Base-by-base conservation (phyloP, 768 basidiomycete genomes). In the Hygrophoropsis aurantiaca region DNA sequence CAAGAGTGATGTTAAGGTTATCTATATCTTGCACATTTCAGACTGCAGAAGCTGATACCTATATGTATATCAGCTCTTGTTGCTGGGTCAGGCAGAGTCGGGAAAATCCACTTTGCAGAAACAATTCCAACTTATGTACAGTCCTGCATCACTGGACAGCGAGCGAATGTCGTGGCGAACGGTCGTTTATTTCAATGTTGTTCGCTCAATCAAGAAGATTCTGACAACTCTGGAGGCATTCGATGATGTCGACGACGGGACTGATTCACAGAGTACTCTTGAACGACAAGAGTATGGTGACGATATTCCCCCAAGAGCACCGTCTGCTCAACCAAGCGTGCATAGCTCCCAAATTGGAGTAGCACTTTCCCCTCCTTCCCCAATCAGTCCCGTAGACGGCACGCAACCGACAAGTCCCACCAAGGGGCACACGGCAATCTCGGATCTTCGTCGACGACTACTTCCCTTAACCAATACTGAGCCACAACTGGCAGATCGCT, bases 91-190 rank as follows among this genome's bases (percentile, higher is more conserved):
- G 57, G 85, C 86, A 32, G 86, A 88, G 70, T 87, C 83, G 39
- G 85, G 85, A 55, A 87, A 88, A 60, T 83, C 83, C 25, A 87
- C 85, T 3, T 74, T 88, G 39, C 84, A 85, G 65, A 87, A 87
- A 60, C 86, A 86, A 58, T 87, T 85, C 55, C 86, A 88, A 62
- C 78, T 90, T 55, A 86, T 89, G 81, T 89, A 89, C 65, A 81
- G 78, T 49, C 88, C 85, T 8, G 77, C 74, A 50, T 81, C 82
- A 34, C 68, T 87, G 34, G 84, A 87, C 49, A 74, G 75, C 49
- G 85, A 88, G 57, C 82, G 85, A 16, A 65, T 75, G 41, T 85
- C 84, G 38, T 88, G 86, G 86, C 77, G 81, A 47, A 82, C 80
- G 11, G 72, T 88, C 55, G 79, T 88, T 42, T 88, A 84, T 61